Base-by-base conservation (phyloP, 768 basidiomycete genomes). In the Phanerochaete carnosa region DNA sequence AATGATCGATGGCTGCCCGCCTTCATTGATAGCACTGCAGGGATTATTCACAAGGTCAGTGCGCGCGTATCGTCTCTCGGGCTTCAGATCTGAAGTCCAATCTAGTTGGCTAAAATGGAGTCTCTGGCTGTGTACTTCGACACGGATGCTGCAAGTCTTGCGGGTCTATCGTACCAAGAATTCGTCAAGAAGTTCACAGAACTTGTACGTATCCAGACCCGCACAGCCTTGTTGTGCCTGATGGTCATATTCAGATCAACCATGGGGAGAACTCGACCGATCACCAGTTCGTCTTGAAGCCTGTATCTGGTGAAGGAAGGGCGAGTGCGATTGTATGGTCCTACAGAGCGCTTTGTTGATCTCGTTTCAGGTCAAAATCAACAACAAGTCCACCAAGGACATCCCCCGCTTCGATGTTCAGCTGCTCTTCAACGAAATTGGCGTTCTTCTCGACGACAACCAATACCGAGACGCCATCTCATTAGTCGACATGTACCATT, bases 381-480 rank as follows among this genome's bases (percentile, higher is more conserved):
- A 95, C 68, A 87, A 93, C 65, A 86, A 83, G 69, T 77, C 86
- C 59, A 84, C 90, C 66, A 81, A 81, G 50, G 79, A 85, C 59
- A 90, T 83, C 2, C 94, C 97, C 28, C 88, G 89, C 37, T 92
- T 92, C 63, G 95, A 98, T 67, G 84, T 92, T 2, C 87, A 92
- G 66, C 79, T 98, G 32, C 76, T 89, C 19, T 98, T 98, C 71
- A 87, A 97, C 65, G 93, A 98, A 73, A 95, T 99, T 54, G 95
- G 90, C 8, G 86, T 98, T 58, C 83, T 89, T 23, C 77, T 99
- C 51, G 96, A 99, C 71, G 87, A 94, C 63, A 85, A 95, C 65
- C 97, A 99, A 74, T 99, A 98, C 71, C 85, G 93, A 55, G 94
- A 98, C 72, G 85, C 83, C 25, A 93, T 98, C 60, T 95, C 92